These are phyloP conservation scores for Papiliotrema flavescens DNA, from an alignment of 1,284 basidiomycete genomes.

Conservation along the genomic window DNA sequence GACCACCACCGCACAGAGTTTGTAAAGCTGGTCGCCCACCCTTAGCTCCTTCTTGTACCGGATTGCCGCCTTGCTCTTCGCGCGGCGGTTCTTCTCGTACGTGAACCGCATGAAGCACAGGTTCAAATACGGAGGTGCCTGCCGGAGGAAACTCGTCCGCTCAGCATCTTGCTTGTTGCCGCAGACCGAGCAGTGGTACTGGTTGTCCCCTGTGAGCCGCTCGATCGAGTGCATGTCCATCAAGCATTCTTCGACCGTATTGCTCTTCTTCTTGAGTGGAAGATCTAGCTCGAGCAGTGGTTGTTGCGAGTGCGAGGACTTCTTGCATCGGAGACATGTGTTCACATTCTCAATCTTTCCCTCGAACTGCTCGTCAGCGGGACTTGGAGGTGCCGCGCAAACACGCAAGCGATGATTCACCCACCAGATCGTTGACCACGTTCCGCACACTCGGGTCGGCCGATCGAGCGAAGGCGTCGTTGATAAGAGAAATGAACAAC, in stretches of 20 bases:
- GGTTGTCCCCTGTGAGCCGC: constrained; percentile 71
- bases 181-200: constrained; percentile 76
- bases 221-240: constrained; percentile 62
- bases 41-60: constrained; percentile 72
- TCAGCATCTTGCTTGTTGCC: constrained; percentile 67
- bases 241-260: constrained; percentile 68
- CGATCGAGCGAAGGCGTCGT: constrained; percentile 70
- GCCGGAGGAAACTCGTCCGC: constrained; percentile 63
- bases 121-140: constrained; percentile 75
- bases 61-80: constrained; percentile 75
- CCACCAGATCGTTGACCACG: constrained; percentile 67
- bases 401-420: neutral
- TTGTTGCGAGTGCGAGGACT: constrained; percentile 22
- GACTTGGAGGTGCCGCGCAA: constrained; percentile 1
- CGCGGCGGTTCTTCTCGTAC: constrained; percentile 54
- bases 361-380: constrained; percentile 62
- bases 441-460: constrained; percentile 58
- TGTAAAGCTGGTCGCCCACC: constrained; percentile 56
- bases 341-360: constrained; percentile 76
- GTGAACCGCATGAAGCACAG: constrained; percentile 84
- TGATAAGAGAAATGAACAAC: constrained; percentile 82
- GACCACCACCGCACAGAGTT: constrained; percentile 72
- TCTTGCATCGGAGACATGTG: constrained; percentile 64
- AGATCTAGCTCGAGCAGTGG: constrained; percentile 80
- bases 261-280: constrained; percentile 69